Base-by-base conservation (phyloP, 805 yeast genomes). In the Pichia occidentalis region DNA sequence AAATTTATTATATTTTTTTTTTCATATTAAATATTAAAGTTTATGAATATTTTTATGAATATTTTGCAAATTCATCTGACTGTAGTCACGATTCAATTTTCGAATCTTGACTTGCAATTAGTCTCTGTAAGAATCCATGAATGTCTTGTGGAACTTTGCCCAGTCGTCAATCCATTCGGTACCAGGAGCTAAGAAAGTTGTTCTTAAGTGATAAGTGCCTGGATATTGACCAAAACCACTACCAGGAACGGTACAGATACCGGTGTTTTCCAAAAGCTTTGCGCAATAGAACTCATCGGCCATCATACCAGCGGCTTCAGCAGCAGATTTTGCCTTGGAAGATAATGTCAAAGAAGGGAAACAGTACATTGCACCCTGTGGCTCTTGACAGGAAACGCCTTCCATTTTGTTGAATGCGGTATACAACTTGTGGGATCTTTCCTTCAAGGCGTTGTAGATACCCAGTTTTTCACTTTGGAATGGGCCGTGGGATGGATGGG, bases 171-270 rank as follows among this genome's bases (percentile, higher is more conserved):
- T 85, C 86, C 96, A 86, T 51, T 85, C 90, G 19, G 75, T 71
- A 29, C 97, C 97, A 12, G 97, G 97, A 11, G 98, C 95, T 54
- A 92, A 70, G 67, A 92, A 92, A 1, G 99, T 92, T 1, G 98
- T 92, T 70, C 99, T 80, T 52, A 92, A 72, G 57, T 92, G 99
- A 65, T 71, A 82, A 4, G 97, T 87, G 16, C 86, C 95, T 33
- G 78, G 79, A 33, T 70, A 81, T 64, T 92, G 98, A 23, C 97
- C 97, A 53, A 92, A 92, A 0, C 99, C 99, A 24, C 86, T 77
- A 28, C 98, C 99, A 22, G 99, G 97, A 45, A 92, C 95, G 30
- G 95, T 85, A 63, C 99, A 92, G 44, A 92, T 86, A 50, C 99
- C 99, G 6, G 98, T 87, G 32, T 65, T 60, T 47, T 90, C 90